Conservation (phyloP, 73 alveolate genomes). For the Tetrahymena malaccensis region DNA sequence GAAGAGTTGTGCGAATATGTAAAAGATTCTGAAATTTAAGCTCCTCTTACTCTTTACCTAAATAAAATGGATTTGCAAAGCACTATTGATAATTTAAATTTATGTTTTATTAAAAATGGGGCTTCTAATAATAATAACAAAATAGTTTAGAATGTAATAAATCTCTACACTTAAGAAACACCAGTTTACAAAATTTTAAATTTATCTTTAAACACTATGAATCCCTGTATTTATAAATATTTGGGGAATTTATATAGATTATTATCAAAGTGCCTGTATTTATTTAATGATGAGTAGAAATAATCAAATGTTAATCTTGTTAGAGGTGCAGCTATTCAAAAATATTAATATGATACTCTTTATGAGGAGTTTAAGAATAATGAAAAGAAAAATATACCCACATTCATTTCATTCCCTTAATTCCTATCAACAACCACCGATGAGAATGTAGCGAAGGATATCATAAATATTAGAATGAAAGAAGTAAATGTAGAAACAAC, state of each 20-base stretch:
- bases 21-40: background rate
- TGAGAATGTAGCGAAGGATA: background rate
- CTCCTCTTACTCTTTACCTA: background rate
- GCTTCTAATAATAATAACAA: background rate
- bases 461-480: background rate
- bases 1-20: background rate
- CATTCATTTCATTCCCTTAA: background rate
- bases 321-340: background rate
- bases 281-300: background rate
- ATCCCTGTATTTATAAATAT: no score
- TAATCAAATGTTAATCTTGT: background rate
- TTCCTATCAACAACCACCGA: background rate
- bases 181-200: background rate
- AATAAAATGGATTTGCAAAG: background rate
- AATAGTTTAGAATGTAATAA: no score
- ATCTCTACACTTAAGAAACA: background rate
- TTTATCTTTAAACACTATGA: background rate
- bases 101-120: background rate
- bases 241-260: no score
- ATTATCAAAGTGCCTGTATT: background rate
- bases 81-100: no score
- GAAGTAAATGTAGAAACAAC: background rate
- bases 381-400: background rate
- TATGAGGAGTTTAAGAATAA: background rate
- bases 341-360: background rate